These are phyloP conservation scores for Podospora australis DNA, from an alignment of 495 filamentous ascomycete species.

Conservation along the genomic window DNA sequence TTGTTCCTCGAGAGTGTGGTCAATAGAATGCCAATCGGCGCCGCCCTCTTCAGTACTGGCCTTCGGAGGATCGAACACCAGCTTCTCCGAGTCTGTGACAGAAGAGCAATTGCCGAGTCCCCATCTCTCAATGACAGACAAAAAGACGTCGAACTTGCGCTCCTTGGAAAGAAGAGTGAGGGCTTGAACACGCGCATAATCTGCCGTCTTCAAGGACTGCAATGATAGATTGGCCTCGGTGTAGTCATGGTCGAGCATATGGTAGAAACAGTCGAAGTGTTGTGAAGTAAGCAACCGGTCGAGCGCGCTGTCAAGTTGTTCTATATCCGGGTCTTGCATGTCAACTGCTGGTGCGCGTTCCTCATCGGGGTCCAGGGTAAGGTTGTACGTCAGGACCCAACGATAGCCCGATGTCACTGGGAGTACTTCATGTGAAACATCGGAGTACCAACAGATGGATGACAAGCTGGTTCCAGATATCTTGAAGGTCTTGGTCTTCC, in stretches of 20 bases:
- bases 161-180: conserved; percentile 30
- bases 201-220: conserved; percentile 34
- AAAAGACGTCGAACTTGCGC: conserved; percentile 21
- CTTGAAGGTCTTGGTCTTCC: conserved; percentile 27
- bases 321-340: background rate
- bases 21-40: conserved; percentile 3
- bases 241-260: conserved; percentile 43
- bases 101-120: background rate
- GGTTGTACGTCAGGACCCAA: conserved; percentile 50
- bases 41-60: conserved; percentile 8
- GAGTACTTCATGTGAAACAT: conserved; percentile 48
- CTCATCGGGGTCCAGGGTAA: conserved; percentile 26
- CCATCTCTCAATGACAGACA: background rate
- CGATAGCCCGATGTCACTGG: conserved; percentile 46
- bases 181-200: conserved; percentile 23
- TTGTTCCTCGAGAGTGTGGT: background rate
- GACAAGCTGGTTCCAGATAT: conserved; percentile 34
- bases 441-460: conserved; percentile 46
- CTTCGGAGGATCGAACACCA: background rate
- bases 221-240: conserved; percentile 36
- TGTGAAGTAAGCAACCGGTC: conserved; percentile 11
- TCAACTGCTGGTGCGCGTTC: conserved; percentile 6
- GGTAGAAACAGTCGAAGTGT: conserved; percentile 21
- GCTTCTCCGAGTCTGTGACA: background rate
- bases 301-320: conserved; percentile 18